These are phyloP conservation scores for Apiospora aurea DNA, from an alignment of 2,329 filamentous ascomycete species.

Conservation along the genomic window DNA sequence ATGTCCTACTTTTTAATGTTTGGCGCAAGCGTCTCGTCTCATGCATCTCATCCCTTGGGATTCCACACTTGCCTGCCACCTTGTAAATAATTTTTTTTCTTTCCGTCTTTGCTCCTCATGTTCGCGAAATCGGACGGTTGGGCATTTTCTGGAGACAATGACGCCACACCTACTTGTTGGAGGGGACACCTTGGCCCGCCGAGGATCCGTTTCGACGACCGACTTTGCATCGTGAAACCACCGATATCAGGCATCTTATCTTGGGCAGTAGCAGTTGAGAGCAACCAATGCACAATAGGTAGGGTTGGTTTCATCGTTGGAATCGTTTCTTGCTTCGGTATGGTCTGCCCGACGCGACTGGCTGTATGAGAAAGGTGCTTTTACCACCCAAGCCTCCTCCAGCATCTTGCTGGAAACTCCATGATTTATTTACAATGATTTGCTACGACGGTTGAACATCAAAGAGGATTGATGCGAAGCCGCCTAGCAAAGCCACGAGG, in stretches of 20 bases:
- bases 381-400: not conserved
- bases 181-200: not conserved
- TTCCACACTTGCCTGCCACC: not conserved
- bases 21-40: constrained; percentile 1
- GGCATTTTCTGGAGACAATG: constrained; percentile 14
- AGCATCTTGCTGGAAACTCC: too few species aligned
- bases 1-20: not conserved
- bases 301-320: not conserved
- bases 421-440: too few species aligned
- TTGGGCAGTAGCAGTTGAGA: not conserved
- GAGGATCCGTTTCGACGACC: not conserved
- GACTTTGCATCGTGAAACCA: constrained; percentile 3
- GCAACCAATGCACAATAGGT: too few species aligned
- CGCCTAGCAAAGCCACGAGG: not conserved
- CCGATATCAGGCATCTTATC: constrained; percentile 1
- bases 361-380: not conserved
- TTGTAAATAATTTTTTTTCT: too few species aligned
- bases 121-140: not conserved
- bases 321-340: not conserved
- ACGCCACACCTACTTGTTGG: constrained; percentile 1
- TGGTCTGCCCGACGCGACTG: not conserved
- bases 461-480: not conserved
- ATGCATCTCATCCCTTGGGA: not conserved
- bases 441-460: not conserved
- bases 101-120: not conserved